phyloP scores from a whole-genome alignment of 2,329 filamentous ascomycete species.

The Aspergillus fumigatiaffinis region DNA sequence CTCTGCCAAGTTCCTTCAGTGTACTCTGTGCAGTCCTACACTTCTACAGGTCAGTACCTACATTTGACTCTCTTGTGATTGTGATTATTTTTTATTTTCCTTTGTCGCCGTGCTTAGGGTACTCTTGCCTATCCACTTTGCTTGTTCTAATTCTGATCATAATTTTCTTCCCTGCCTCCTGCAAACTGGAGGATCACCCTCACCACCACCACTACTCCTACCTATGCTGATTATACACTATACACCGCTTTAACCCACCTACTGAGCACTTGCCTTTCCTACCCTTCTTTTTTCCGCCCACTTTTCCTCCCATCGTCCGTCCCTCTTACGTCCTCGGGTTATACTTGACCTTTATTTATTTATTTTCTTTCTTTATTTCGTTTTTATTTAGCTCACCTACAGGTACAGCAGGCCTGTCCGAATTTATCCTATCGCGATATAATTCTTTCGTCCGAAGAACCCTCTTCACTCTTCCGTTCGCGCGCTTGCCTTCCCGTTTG shows the following conservation, averaged over 20 bases:
- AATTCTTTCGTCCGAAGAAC: not conserved
- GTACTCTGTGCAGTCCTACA: not conserved
- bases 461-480: not conserved
- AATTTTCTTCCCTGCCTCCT: not conserved
- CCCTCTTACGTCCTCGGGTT: not conserved
- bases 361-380: conserved; percentile 1
- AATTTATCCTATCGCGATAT: not conserved
- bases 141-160: not conserved
- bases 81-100: no score
- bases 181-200: not conserved
- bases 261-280: not conserved
- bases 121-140: not conserved
- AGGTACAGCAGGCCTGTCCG: not conserved
- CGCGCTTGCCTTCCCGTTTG: not conserved
- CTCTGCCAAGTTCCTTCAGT: not conserved
- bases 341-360: not conserved
- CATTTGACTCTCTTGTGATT: not conserved
- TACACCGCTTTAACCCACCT: conserved; percentile 21
- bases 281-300: conserved; percentile 6
- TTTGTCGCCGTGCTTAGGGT: not conserved
- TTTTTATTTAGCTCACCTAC: not conserved
- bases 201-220: not conserved
- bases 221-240: conserved; percentile 1
- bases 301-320: not conserved
- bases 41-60: not conserved